Evolutionary conservation across 163 green algal genomes (phyloP).

Genomic region (Chloromonas sp.): DNA sequence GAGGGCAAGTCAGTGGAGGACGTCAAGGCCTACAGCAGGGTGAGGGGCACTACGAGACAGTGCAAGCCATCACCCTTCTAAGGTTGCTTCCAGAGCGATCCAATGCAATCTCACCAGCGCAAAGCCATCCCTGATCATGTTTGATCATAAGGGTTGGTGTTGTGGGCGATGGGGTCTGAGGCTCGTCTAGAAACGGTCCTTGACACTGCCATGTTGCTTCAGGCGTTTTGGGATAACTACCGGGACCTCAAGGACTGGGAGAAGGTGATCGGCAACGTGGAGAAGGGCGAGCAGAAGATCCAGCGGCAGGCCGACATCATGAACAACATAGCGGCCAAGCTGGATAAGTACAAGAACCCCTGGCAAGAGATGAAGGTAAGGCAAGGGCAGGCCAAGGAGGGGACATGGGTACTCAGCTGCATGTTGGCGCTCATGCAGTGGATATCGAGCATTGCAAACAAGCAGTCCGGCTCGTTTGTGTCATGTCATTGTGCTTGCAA

Average conservation of each 20-base stretch:
- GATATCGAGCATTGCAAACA: slow-evolving; percentile 12
- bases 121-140: too few species aligned
- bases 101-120: too few species aligned
- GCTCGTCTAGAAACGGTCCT: too few species aligned
- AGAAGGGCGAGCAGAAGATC: slow-evolving; percentile 93
- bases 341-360: slow-evolving; percentile 93
- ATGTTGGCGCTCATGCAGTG: neutral
- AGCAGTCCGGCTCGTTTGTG: neutral
- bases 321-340: slow-evolving; percentile 83
- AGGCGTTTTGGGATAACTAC: slow-evolving; percentile 88
- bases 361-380: slow-evolving; percentile 77
- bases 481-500: neutral
- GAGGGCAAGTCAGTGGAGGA: slow-evolving; percentile 95
- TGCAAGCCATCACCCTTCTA: too few species aligned
- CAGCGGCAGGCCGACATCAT: slow-evolving; percentile 92
- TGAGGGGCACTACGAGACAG: slow-evolving; percentile 7
- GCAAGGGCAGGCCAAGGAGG: too few species aligned
- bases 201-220: neutral
- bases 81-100: too few species aligned
- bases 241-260: slow-evolving; percentile 90
- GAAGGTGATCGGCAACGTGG: slow-evolving; percentile 88
- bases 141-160: too few species aligned
- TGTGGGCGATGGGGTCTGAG: too few species aligned
- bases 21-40: slow-evolving; percentile 56
- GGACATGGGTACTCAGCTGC: neutral